A percentile compares a stretch with the other conserved stretches of the same genome.
Conservation (phyloP, 2,329 filamentous ascomycete species). For the Fragosphaeria purpurea region DNA sequence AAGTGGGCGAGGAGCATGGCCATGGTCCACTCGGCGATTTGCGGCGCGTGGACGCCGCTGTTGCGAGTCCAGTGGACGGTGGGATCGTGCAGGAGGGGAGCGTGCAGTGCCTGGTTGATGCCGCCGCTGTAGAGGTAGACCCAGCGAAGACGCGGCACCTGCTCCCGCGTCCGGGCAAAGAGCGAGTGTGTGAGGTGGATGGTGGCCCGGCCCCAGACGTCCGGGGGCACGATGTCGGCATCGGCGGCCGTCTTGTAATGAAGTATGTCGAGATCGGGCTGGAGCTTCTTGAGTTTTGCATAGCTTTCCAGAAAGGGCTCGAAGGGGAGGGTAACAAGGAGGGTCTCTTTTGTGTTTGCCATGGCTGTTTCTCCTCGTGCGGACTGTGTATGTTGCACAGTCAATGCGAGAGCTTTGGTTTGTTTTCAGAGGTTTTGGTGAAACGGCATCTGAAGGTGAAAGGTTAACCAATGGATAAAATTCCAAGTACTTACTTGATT, state of each 20-base stretch:
- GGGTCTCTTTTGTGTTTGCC: not conserved
- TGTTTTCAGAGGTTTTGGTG: too few relatives aligned
- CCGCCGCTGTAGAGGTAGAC: constrained; percentile 8
- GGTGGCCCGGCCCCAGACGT: constrained; percentile 5
- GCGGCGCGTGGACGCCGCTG: constrained; percentile 23
- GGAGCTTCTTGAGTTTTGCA: not conserved
- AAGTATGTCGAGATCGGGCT: constrained; percentile 1
- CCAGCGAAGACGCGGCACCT: constrained; percentile 5
- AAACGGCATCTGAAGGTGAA: too few relatives aligned
- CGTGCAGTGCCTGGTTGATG: constrained; percentile 6
- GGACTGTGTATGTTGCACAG: too few relatives aligned
- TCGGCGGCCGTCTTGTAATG: constrained; percentile 4
- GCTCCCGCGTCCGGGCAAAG: not conserved
- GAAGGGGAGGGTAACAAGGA: constrained; percentile 4
- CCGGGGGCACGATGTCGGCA: not conserved
- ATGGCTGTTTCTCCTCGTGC: not conserved
- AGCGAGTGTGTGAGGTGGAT: constrained; percentile 7
- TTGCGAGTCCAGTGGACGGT: constrained; percentile 6
- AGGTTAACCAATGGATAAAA: too few relatives aligned
- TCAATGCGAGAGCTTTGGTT: too few relatives aligned
- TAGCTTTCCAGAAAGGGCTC: constrained; percentile 1
- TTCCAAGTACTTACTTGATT: too few relatives aligned
- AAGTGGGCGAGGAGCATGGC: constrained; percentile 31
- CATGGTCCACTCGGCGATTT: constrained; percentile 48
- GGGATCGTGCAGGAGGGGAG: constrained; percentile 3